Base-by-base conservation (phyloP, 2,329 filamentous ascomycete species). In the Xenoacremonium recifei region DNA sequence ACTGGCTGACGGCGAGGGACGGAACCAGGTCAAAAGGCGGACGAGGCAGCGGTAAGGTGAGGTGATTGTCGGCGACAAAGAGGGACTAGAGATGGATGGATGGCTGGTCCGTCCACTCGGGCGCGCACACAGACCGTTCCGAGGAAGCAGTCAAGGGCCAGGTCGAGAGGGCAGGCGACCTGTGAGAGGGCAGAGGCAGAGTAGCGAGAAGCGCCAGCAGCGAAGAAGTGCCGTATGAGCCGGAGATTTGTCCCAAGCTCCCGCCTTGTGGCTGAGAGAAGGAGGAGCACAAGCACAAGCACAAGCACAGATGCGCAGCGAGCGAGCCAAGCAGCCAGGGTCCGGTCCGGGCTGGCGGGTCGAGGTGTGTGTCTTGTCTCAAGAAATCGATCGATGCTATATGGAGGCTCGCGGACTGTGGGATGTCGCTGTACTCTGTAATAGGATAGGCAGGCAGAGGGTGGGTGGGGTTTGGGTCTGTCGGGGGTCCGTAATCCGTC, bases 71-170 rank as follows among this genome's bases (percentile, higher is more conserved):
- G 44, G 42, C 42, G 33, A 40, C 42, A 36, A 38, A 51, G 37
- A n/a, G n/a, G n/a, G n/a, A n/a, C n/a, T n/a, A n/a, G n/a, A n/a
- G n/a, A n/a, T n/a, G n/a, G n/a, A n/a, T n/a, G n/a, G n/a, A n/a
- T n/a, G n/a, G n/a, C 52, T 49, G 40, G 48, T 49, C 48, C 49
- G 53, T 47, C 49, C 47, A 36, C 15, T n/a, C n/a, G 30, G 13
- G 23, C 23, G 9, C 23, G 13, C 23, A 46, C 43, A 40, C 21
- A 44, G 35, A 35, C 52, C 6, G n/a, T n/a, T n/a, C n/a, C n/a
- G n/a, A n/a, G n/a, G n/a, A n/a, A n/a, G 17, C 29, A 15, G 29
- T 31, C 29, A 9, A 31, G 17, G n/a, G 29, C 13, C 23, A 27
- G 23, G 13, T 27, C 9, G 23, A 9, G 23, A 27, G 23, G 9